phyloP scores from a whole-genome alignment of 2,329 filamentous ascomycete species.

The Camillea tinctor region DNA sequence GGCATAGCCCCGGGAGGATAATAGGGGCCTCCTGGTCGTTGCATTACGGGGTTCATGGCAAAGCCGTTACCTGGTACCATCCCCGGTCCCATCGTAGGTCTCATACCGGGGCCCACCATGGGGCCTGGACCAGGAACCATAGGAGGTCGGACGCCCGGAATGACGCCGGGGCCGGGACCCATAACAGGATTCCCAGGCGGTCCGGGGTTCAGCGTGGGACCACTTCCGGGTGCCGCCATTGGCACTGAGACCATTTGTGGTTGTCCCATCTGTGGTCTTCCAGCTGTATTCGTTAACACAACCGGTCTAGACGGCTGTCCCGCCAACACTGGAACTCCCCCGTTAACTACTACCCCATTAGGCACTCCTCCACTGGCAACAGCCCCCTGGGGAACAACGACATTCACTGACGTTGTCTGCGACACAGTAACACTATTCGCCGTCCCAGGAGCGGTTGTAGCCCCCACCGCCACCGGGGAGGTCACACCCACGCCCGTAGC shows the following conservation, averaged over 20 bases:
- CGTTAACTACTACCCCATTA: too few species aligned
- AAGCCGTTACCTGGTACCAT: not conserved
- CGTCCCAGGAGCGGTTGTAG: not conserved
- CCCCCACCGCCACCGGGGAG: too few species aligned
- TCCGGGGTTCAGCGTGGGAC: too few species aligned
- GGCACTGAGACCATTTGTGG: too few species aligned
- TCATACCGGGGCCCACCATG: not conserved
- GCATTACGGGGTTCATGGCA: not conserved
- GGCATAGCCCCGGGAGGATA: not conserved
- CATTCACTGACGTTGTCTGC: not conserved
- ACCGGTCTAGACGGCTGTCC: not conserved
- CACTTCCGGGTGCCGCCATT: too few species aligned
- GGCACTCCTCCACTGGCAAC: not conserved
- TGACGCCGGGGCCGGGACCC: not conserved
- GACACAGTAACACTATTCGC: not conserved
- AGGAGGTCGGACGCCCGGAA: not conserved
- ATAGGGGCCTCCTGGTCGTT: not conserved
- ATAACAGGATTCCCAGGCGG: not conserved
- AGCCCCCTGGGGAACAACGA: not conserved
- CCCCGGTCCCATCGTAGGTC: not conserved
- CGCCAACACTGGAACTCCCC: too few species aligned
- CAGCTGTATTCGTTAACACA: not conserved
- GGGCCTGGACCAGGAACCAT: not conserved
- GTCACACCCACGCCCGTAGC: not conserved
- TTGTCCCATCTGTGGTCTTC: not conserved